Base-by-base conservation (phyloP, 2,329 filamentous ascomycete genomes). In the Chlorencoelia australis region DNA sequence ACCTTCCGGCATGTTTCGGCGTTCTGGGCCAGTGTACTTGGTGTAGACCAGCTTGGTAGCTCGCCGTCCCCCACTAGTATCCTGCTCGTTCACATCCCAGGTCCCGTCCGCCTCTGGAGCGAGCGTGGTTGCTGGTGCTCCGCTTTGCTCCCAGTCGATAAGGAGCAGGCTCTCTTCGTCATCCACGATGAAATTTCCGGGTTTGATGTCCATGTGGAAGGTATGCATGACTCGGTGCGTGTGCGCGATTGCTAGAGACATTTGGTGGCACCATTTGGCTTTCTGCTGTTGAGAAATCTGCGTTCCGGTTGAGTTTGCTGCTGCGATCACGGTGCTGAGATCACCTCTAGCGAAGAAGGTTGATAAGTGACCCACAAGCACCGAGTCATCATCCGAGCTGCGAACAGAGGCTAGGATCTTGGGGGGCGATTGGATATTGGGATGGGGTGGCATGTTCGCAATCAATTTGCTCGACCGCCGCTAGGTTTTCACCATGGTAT, bases 161-260 rank as follows among this genome's bases (percentile, higher is more conserved):
- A 39, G 30, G 2, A 39, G 7, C 11, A 39, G 30, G 20, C 25
- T 30, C 5, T 22, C 10, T 19, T 39, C 24, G 11, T 8, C 24
- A 14, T 39, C 18, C 7, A 39, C 7, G 3, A 39, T 8, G 30
- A 39, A 39, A 30, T 39, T 39, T 16, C 29, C 24, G n/a, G 37
- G 37, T 18, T 39, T 39, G 20, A 39, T 39, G 18, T 39, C 37
- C 24, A 39, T 39, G 25, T 34, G 30, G 24, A 15, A 34, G 22
- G 30, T 39, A 39, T 39, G 30, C 5, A 18, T 13, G 15, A 30
- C 24, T 8, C 17, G 21, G 30, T 39, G 24, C 4, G 31, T 34
- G 13, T 39, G 30, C 17, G 24, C 24, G 18, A 29, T 35, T 9
- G 25, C 24, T 35, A 27, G 8, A 24, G 17, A 13, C 30, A 39